phyloP scores from a whole-genome alignment of 2,329 filamentous ascomycete species.

The Phoma sp. region DNA sequence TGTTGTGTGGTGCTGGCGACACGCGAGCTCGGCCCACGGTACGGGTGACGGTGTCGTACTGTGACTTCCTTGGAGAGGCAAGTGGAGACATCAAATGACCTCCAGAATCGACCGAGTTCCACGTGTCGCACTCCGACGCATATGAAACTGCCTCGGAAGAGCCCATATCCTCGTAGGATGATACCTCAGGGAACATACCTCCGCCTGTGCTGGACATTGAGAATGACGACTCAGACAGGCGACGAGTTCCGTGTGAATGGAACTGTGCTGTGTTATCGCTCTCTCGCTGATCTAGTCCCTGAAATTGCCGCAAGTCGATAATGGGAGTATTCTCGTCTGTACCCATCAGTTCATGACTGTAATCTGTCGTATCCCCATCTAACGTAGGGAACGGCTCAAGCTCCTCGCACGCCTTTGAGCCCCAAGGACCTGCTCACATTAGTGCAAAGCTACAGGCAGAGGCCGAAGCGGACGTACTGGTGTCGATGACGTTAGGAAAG shows the following conservation, averaged over 20 bases:
- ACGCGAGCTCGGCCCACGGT: constrained; percentile 71
- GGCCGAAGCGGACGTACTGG: constrained; percentile 35
- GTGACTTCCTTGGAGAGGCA: constrained; percentile 71
- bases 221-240: constrained; percentile 76
- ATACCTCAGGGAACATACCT: constrained; percentile 69
- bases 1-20: constrained; percentile 73
- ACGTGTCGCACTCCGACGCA: constrained; percentile 64
- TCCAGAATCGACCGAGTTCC: constrained; percentile 70
- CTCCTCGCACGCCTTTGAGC: constrained; percentile 48
- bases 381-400: constrained; percentile 48
- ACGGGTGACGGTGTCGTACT: constrained; percentile 56
- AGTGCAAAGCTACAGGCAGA: constrained; percentile 15
- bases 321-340: constrained; percentile 51
- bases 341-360: constrained; percentile 44
- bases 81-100: constrained; percentile 73
- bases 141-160: constrained; percentile 73
- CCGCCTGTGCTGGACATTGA: constrained; percentile 68
- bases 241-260: constrained; percentile 61
- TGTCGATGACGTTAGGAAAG: constrained; percentile 46
- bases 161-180: constrained; percentile 75
- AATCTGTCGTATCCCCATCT: constrained; percentile 48
- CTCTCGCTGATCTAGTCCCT: constrained; percentile 42
- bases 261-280: constrained; percentile 36
- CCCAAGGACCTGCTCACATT: constrained; percentile 46
- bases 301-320: constrained; percentile 49